phyloP scores from a whole-genome alignment of 1,284 basidiomycete species.

The Cutaneotrichosporon spelunceum region DNA sequence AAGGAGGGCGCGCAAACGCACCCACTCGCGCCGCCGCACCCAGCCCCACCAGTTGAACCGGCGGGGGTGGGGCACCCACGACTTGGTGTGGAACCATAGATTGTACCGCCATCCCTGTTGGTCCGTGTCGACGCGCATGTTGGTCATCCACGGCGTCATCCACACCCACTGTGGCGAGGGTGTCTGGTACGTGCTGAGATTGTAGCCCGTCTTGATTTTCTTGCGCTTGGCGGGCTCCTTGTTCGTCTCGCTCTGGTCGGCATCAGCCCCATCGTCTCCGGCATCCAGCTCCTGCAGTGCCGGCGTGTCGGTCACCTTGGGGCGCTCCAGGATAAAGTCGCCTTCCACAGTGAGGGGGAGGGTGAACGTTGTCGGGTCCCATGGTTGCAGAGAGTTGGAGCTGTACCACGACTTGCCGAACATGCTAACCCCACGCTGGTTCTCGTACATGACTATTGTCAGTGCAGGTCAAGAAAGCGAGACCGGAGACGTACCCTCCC shows the following conservation, averaged over 20 bases:
- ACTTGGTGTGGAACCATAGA: constrained; percentile 41
- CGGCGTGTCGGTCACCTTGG: background rate
- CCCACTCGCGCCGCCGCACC: constrained; percentile 50
- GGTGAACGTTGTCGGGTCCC: constrained; percentile 49
- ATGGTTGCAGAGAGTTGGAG: constrained; percentile 41
- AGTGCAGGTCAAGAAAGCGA: background rate
- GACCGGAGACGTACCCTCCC: constrained; percentile 61
- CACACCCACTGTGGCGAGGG: constrained; percentile 49
- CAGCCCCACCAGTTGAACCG: constrained; percentile 47
- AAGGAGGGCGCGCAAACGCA: constrained; percentile 34
- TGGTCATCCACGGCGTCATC: constrained; percentile 51
- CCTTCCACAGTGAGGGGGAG: constrained; percentile 24
- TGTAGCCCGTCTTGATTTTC: constrained; percentile 47
- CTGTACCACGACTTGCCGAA: constrained; percentile 50
- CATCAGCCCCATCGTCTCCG: background rate
- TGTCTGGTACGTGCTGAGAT: constrained; percentile 44
- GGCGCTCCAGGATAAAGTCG: background rate
- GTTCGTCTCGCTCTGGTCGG: background rate
- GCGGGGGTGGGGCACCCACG: constrained; percentile 43
- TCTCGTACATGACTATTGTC: constrained; percentile 49
- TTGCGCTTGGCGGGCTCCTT: constrained; percentile 11
- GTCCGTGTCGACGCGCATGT: constrained; percentile 51
- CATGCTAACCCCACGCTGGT: constrained; percentile 49
- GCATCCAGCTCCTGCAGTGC: background rate
- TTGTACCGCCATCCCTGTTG: constrained; percentile 53